A percentile compares a stretch with the other conserved stretches of the same genome.
phyloP scores from a whole-genome alignment of 257 asterid species.

The Solanum paucissectum region DNA sequence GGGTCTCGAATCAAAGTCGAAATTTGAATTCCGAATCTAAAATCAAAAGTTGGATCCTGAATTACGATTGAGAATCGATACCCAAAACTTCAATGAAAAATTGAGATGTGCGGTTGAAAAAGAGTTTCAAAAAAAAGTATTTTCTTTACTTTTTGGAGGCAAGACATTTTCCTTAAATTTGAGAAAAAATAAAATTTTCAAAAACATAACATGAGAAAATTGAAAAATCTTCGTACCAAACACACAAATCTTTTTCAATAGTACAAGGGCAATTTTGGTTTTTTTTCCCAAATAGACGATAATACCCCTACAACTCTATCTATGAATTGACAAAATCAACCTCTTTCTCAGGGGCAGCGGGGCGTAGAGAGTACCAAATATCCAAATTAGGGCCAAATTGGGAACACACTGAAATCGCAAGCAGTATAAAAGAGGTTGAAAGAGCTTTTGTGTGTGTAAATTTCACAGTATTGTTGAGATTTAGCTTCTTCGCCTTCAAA shows the following conservation, averaged over 20 bases:
- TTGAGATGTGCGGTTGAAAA: not conserved
- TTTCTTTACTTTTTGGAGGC: too few species aligned
- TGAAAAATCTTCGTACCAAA: not conserved
- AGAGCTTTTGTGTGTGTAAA: not conserved
- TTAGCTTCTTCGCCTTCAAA: not conserved
- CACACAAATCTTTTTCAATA: not conserved
- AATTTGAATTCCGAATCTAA: fast-evolving
- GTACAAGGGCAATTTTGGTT: not conserved
- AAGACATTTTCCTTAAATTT: not conserved
- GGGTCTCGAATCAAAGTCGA: not conserved
- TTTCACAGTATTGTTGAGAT: not conserved
- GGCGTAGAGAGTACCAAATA: not conserved
- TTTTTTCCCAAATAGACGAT: not conserved
- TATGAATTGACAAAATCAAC: not conserved
- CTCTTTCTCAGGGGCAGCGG: not conserved
- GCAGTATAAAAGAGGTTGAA: not conserved
- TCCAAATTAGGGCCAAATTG: not conserved
- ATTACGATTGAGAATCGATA: too few species aligned
- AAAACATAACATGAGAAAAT: not conserved
- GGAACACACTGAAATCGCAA: not conserved
- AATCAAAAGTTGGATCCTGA: too few species aligned
- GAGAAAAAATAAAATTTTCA: too few species aligned
- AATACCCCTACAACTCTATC: not conserved
- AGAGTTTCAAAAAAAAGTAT: not conserved
- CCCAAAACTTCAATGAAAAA: not conserved